Percentiles rank a stretch among this genome's conserved stretches.
Evolutionary conservation across 805 yeast genomes (phyloP).

Genomic region (Kazachstania psychrophila): DNA sequence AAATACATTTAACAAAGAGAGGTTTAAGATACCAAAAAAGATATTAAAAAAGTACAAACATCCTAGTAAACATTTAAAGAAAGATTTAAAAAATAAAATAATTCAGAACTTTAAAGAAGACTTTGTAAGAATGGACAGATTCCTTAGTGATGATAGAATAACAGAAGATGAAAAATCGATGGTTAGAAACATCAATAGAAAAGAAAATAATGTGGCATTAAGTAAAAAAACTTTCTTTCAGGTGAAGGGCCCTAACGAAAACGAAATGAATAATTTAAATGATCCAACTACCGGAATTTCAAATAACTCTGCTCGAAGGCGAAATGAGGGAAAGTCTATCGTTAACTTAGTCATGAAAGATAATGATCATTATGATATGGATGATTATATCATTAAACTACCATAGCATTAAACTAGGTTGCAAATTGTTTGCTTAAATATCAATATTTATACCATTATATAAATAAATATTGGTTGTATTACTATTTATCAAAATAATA

Average conservation of each 20-base stretch:
- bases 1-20: slow-evolving; percentile 11
- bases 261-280: background rate
- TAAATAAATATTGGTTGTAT: background rate
- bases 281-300: background rate
- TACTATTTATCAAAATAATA: background rate
- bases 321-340: background rate
- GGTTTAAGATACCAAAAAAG: slow-evolving; percentile 20
- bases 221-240: slow-evolving; percentile 16
- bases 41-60: slow-evolving; percentile 17
- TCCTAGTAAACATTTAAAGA: slow-evolving; percentile 4
- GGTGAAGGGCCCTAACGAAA: slow-evolving; percentile 10
- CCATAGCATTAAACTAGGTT: too few species aligned
- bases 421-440: too few species aligned
- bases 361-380: slow-evolving; percentile 7
- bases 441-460: too few species aligned
- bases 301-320: background rate
- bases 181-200: slow-evolving; percentile 6
- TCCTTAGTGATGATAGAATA: slow-evolving; percentile 14
- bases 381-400: slow-evolving; percentile 14
- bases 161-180: slow-evolving; percentile 11
- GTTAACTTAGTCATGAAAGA: background rate
- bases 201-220: slow-evolving; percentile 9
- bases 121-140: slow-evolving; percentile 12
- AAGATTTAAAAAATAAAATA: background rate
- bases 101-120: slow-evolving; percentile 8